These are phyloP conservation scores for Nectriaceae sp. DNA, from an alignment of 2,329 filamentous ascomycete genomes.

Conservation along the genomic window DNA sequence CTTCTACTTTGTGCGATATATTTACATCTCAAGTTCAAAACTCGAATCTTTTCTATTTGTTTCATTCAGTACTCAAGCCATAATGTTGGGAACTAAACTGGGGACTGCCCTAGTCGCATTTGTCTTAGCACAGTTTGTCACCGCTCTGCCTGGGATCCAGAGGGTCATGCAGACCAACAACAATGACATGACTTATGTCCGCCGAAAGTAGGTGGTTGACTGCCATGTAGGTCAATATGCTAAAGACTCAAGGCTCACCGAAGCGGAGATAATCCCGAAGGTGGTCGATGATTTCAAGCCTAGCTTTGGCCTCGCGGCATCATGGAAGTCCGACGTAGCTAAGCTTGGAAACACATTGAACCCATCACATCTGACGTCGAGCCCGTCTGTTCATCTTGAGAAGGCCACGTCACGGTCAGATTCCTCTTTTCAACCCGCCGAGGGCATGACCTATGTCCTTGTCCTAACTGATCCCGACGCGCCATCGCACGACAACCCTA, in stretches of 20 bases:
- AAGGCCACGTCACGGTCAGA: neutral
- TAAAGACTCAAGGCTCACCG: neutral
- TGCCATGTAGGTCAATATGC: neutral
- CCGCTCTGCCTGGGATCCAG: neutral
- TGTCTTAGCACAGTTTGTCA: neutral
- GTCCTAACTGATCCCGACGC: conserved; percentile 24
- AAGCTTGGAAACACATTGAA: conserved; percentile 19
- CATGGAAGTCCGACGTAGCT: conserved; percentile 16
- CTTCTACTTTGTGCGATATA: too few relatives aligned
- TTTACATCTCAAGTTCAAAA: too few relatives aligned
- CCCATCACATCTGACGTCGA: conserved; percentile 5
- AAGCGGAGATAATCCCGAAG: conserved; percentile 18
- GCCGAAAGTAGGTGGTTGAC: conserved; percentile 4
- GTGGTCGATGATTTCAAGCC: conserved; percentile 23
- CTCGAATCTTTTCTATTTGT: too few relatives aligned
- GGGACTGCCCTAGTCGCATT: neutral
- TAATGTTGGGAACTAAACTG: neutral
- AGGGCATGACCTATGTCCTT: conserved; percentile 9
- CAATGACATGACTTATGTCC: conserved; percentile 4
- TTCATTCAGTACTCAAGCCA: too few relatives aligned
- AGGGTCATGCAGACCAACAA: neutral
- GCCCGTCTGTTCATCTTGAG: conserved; percentile 2
- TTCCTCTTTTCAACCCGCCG: neutral
- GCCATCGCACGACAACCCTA: conserved; percentile 19
- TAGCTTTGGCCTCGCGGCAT: conserved; percentile 8